phyloP scores from a whole-genome alignment of 2,329 filamentous ascomycete species.

The Alternaria incomplexa region DNA sequence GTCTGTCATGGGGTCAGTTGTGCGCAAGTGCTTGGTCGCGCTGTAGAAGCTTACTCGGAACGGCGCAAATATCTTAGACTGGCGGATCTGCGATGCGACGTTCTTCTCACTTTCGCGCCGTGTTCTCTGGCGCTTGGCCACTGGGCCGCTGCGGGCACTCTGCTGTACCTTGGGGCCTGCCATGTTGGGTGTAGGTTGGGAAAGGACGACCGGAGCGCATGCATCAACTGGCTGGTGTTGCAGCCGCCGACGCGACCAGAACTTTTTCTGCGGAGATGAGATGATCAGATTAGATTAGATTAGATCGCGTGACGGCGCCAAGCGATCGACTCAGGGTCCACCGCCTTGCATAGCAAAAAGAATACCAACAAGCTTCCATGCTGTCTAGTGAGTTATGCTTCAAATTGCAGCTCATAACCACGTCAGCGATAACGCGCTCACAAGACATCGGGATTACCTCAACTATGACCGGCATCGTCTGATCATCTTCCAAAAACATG shows the following conservation, averaged over 20 bases:
- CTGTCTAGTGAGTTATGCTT: not conserved
- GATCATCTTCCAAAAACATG: not conserved
- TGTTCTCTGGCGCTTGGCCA: constrained; percentile 68
- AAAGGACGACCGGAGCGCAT: not conserved
- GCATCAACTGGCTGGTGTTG: constrained; percentile 14
- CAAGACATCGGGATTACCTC: not conserved
- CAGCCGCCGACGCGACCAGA: constrained; percentile 11
- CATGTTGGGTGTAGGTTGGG: constrained; percentile 47
- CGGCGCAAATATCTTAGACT: constrained; percentile 88
- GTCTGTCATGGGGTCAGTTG: constrained; percentile 64
- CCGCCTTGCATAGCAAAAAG: not conserved
- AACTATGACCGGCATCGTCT: not conserved
- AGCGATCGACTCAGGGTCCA: constrained; percentile 30
- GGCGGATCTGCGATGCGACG: constrained; percentile 48
- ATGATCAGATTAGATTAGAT: constrained; percentile 28
- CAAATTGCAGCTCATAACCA: not conserved
- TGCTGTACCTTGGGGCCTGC: constrained; percentile 59
- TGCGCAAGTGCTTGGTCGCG: not conserved
- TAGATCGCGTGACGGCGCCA: constrained; percentile 24
- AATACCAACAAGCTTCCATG: not conserved
- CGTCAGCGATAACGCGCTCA: not conserved
- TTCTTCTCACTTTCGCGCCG: constrained; percentile 45
- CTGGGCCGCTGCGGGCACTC: constrained; percentile 51
- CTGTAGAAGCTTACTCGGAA: constrained; percentile 71
- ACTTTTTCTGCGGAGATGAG: constrained; percentile 27